A percentile compares a stretch with the other conserved stretches of the same genome.
These are phyloP conservation scores for Stagonosporopsis rhizophila DNA, from an alignment of 2,329 filamentous ascomycete species.

Conservation along the genomic window DNA sequence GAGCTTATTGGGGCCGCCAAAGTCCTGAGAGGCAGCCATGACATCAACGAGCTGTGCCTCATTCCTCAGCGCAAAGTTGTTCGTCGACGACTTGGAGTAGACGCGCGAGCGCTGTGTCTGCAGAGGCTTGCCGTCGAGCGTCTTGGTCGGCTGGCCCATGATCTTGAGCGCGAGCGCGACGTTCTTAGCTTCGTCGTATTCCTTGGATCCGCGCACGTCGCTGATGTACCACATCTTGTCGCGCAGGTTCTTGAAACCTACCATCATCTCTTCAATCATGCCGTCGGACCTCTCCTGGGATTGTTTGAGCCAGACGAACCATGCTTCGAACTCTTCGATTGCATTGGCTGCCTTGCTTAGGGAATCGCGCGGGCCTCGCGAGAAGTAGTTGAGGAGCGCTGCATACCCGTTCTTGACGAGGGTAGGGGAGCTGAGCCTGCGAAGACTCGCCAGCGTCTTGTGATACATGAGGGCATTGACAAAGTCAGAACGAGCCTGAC, in stretches of 20 bases:
- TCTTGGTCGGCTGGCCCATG: slow-evolving; percentile 71
- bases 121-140: slow-evolving; percentile 49
- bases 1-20: slow-evolving; percentile 92
- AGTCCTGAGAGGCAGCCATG: slow-evolving; percentile 79
- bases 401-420: slow-evolving; percentile 73
- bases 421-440: slow-evolving; percentile 65
- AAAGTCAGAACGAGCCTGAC: slow-evolving; percentile 80
- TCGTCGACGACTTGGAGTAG: slow-evolving; percentile 55
- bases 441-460: slow-evolving; percentile 79
- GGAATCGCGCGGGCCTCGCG: slow-evolving; percentile 72
- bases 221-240: slow-evolving; percentile 99
- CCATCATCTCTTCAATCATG: slow-evolving; percentile 77
- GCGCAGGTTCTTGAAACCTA: slow-evolving; percentile 74
- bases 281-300: slow-evolving; percentile 79
- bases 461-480: slow-evolving; percentile 85
- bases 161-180: slow-evolving; percentile 87
- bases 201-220: slow-evolving; percentile 87
- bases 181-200: slow-evolving; percentile 85
- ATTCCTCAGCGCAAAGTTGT: slow-evolving; percentile 74
- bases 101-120: slow-evolving; percentile 51
- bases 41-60: slow-evolving; percentile 88
- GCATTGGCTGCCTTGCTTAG: slow-evolving; percentile 73
- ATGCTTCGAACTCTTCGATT: slow-evolving; percentile 79
- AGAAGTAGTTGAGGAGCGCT: slow-evolving; percentile 75
- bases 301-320: slow-evolving; percentile 84